Evolutionary conservation across 345 rosid genomes (phyloP).

Genomic region (Leavenworthia alabamica): DNA sequence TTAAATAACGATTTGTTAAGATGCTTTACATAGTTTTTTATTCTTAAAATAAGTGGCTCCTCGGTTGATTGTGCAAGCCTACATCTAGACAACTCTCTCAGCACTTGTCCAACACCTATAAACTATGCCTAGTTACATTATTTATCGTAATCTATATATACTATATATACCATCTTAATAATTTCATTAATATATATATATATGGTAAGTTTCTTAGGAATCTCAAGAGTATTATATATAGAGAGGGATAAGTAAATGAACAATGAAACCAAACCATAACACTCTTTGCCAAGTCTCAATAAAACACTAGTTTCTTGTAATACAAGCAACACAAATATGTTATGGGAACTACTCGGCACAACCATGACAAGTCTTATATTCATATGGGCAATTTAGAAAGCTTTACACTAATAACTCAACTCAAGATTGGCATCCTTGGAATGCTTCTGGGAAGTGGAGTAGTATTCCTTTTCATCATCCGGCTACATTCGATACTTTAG

Average conservation of each 20-base stretch:
- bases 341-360: constrained; percentile 30
- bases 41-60: neutral
- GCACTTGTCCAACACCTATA: constrained; percentile 3
- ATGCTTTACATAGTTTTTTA: too few species aligned
- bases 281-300: neutral
- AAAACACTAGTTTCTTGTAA: neutral
- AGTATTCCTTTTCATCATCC: constrained; percentile 47
- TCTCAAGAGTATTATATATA: constrained; percentile 5
- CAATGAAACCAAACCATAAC: constrained; percentile 8
- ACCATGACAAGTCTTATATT: constrained; percentile 23
- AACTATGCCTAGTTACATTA: neutral
- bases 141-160: neutral
- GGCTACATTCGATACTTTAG: constrained; percentile 48
- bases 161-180: neutral
- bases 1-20: too few species aligned
- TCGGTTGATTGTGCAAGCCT: neutral
- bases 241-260: neutral
- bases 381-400: constrained; percentile 22
- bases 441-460: constrained; percentile 29
- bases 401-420: constrained; percentile 43
- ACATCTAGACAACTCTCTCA: neutral
- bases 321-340: neutral
- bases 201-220: neutral
- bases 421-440: constrained; percentile 18
- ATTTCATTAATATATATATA: neutral